Evolutionary conservation across 192 early-diverging fungal genomes (phyloP), one percentile per base, ranked within the genome.

Genomic region (Linnemannia zychae): DNA sequence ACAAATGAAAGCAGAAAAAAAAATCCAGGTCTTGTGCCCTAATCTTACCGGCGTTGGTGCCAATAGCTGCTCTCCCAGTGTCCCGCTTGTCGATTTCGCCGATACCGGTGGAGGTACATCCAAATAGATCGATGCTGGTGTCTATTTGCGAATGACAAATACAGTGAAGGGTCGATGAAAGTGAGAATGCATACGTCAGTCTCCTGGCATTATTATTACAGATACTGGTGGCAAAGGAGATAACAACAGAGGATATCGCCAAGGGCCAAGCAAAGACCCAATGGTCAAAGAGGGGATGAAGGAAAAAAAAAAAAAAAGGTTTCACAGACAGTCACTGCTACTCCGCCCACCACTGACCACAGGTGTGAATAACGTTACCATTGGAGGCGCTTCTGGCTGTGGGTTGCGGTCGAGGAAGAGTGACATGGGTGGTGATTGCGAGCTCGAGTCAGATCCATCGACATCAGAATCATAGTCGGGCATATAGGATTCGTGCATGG

Each of bases 51-150:
- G 70, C 40, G 87, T 72, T 0, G 91, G 86, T 18, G 86, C 88
- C 69, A 92, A 75, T 17, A 92, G 48, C 36, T 88, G 89, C 67
- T 92, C 91, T 9, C 86, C 87, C 15, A 92, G 79, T 5, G 87
- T 68, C n/a, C 82, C 79, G 7, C 73, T 85, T 22, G 82, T 71
- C 65, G 77, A 74, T 68, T 86, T 90, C 13, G 71, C 22, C 3
- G 77, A 72, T 6, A 66, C 52, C 17, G 81, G 77, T 47, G 77
- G 74, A 37, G 89, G 88, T 31, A 87, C 78, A 72, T 92, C 90
- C 31, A 90, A 76, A 71, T 92, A 92, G 60, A 92, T 91, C 20
- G 88, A 87, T 37, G 90, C 89, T 0, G 91, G 90, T 70, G 87
- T 88, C 91, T 92, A 72, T 13, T 52, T 24, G 44, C 4, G 18